Conservation (phyloP, 352 stramenopile species). For the Globisporangium splendens region DNA sequence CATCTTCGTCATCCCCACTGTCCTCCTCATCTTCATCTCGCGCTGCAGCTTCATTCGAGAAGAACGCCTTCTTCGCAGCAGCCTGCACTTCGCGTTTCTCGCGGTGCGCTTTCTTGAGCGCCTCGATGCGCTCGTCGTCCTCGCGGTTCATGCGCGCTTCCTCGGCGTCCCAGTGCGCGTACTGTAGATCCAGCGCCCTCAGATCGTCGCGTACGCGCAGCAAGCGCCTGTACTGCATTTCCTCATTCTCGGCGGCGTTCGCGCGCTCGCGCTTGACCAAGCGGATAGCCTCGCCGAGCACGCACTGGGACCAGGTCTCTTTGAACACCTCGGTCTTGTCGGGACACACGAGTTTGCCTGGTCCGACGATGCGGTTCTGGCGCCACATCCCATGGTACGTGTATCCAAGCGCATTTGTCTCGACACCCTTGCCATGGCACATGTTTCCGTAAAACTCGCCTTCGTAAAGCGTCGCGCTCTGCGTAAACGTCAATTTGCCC, state of each 20-base stretch:
- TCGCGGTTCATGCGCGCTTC: constrained; percentile 40
- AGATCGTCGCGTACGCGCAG: constrained; percentile 69
- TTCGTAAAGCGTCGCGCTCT: constrained; percentile 49
- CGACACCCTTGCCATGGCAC: constrained; percentile 53
- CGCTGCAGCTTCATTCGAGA: constrained; percentile 26
- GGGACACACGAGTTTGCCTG: constrained; percentile 37
- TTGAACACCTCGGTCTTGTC: constrained; percentile 45
- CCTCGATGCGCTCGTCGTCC: constrained; percentile 36
- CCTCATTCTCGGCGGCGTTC: constrained; percentile 18
- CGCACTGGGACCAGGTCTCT: constrained; percentile 46
- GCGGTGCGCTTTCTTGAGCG: constrained; percentile 41
- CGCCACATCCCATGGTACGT: constrained; percentile 49
- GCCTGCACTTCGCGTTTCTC: constrained; percentile 57
- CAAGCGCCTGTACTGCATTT: constrained; percentile 49
- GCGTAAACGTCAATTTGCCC: constrained; percentile 40
- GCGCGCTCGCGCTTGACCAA: constrained; percentile 42
- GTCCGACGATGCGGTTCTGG: constrained; percentile 55
- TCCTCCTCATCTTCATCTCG: constrained; percentile 1
- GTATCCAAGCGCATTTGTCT: constrained; percentile 61
- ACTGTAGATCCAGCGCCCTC: constrained; percentile 55
- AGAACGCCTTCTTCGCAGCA: constrained; percentile 51
- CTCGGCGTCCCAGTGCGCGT: constrained; percentile 60
- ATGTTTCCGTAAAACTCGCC: constrained; percentile 66
- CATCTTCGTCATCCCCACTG: constrained; percentile 7
- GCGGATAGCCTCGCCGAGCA: constrained; percentile 59